Base-by-base conservation (phyloP, 257 asterid genomes). In the Solanum gandarillasii region DNA sequence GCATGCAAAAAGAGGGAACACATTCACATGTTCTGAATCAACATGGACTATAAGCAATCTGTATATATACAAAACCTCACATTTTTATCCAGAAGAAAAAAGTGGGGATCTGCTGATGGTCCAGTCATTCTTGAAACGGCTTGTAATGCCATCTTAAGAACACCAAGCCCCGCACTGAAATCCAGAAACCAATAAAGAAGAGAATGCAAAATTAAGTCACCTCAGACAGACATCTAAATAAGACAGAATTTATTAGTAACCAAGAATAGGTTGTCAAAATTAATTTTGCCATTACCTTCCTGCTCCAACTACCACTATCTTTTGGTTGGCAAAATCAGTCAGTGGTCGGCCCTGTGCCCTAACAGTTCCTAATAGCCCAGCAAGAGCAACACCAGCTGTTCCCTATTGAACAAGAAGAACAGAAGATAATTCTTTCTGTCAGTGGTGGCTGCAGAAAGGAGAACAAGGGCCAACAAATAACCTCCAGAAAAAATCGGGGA, bases 111-210 rank as follows among this genome's bases (percentile, higher is more conserved):
- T 52, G 98, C 98, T 12, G 73, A 86, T 65, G 95, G 90, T 90
- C 98, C 98, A 75, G 94, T 91, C 96, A 97, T 97, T 91, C 98
- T 97, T 87, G 95, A 92, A 91, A 92, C 99, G 83, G 98, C 98
- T 89, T 97, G 98, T 79, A 96, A 83, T 88, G 99, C 99, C 98
- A 95, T 97, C 94, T 97, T 97, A 87, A 97, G 98, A 89, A 97
- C 99, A 87, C 99, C 99, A 92, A 97, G 99, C 89, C 99, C 99
- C 20, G 99, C 99, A 94, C 99, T 97, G 98, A 85, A 92, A 91
- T 87, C 83, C 87, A 91, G 73, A 91, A 78, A 82, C 35, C 52
- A 83, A 32, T 83, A 46, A 87, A 84, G 73, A 36, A 48, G 70
- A 82, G 86, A 43, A 81, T 10, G 4, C 9, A 74, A 62, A 81